Evolutionary conservation across 768 basidiomycete genomes (phyloP).

Genomic region (Phylloporus scabripes): DNA sequence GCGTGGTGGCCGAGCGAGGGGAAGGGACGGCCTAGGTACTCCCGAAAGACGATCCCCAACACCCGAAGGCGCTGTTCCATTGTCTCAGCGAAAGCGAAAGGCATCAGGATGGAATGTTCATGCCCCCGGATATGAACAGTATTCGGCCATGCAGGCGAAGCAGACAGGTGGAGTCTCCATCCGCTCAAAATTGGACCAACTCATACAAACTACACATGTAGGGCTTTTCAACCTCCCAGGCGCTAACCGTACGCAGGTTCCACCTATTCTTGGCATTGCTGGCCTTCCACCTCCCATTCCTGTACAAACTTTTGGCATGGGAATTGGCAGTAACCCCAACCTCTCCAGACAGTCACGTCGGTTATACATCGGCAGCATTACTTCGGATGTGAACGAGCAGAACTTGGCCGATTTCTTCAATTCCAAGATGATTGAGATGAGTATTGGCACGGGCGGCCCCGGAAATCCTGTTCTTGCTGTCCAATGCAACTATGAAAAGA

Average conservation of each 20-base stretch:
- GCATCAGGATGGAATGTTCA: constrained; percentile 96
- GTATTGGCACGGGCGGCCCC: constrained; percentile 73
- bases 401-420: constrained; percentile 95
- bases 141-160: constrained; percentile 96
- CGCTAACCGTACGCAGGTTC: constrained; percentile 84
- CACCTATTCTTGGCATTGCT: constrained; percentile 74
- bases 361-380: constrained; percentile 96
- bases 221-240: constrained; percentile 97
- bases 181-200: background rate
- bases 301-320: constrained; percentile 82
- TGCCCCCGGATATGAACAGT: constrained; percentile 92
- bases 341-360: constrained; percentile 89
- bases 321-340: constrained; percentile 82
- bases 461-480: constrained; percentile 91
- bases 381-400: constrained; percentile 89
- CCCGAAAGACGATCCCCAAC: constrained; percentile 86
- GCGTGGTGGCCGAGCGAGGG: constrained; percentile 46
- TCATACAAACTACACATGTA: constrained; percentile 29
- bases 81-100: constrained; percentile 83
- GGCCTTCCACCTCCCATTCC: constrained; percentile 80
- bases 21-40: constrained; percentile 49
- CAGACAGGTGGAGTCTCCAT: constrained; percentile 66
- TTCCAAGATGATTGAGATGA: constrained; percentile 89
- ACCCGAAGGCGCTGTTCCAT: constrained; percentile 72
- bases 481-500: constrained; percentile 97